Evolutionary conservation across 2,329 filamentous ascomycete species (phyloP).

Genomic region (Fusarium vanettenii): DNA sequence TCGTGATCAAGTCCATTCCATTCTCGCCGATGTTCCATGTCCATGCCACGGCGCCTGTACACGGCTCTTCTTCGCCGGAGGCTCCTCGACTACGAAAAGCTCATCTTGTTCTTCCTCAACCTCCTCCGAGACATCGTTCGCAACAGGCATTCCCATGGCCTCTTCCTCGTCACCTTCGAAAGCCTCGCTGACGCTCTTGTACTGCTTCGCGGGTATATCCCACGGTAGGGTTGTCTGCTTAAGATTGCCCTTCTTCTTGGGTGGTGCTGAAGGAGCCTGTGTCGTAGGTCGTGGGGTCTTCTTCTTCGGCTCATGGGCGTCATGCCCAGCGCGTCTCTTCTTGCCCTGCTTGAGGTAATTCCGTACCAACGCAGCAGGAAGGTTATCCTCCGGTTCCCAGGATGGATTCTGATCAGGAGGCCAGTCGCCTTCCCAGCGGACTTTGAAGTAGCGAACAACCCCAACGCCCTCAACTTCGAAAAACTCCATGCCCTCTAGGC

Average conservation of each 20-base stretch:
- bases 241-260: slow-evolving; percentile 33
- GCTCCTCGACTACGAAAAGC: slow-evolving; percentile 47
- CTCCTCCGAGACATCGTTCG: background rate
- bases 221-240: slow-evolving; percentile 41
- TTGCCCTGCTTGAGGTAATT: slow-evolving; percentile 51
- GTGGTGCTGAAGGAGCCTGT: background rate
- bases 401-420: slow-evolving; percentile 66
- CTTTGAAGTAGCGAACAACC: slow-evolving; percentile 59
- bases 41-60: background rate
- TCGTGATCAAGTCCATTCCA: slow-evolving; percentile 7
- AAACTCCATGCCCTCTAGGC: slow-evolving; percentile 56
- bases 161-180: slow-evolving; percentile 40
- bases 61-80: slow-evolving; percentile 22
- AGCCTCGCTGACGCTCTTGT: slow-evolving; percentile 46
- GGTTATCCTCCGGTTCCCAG: slow-evolving; percentile 68
- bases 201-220: slow-evolving; percentile 34
- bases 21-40: background rate
- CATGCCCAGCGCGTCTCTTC: slow-evolving; percentile 17
- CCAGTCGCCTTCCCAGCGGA: slow-evolving; percentile 69
- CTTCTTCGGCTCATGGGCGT: background rate
- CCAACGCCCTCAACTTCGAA: slow-evolving; percentile 51
- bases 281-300: slow-evolving; percentile 27
- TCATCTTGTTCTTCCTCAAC: slow-evolving; percentile 35
- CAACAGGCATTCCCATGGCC: background rate
- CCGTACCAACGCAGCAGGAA: slow-evolving; percentile 55